These are phyloP conservation scores for Insectozyma bohioensis DNA, from an alignment of 1,139 yeast genomes.

Conservation along the genomic window DNA sequence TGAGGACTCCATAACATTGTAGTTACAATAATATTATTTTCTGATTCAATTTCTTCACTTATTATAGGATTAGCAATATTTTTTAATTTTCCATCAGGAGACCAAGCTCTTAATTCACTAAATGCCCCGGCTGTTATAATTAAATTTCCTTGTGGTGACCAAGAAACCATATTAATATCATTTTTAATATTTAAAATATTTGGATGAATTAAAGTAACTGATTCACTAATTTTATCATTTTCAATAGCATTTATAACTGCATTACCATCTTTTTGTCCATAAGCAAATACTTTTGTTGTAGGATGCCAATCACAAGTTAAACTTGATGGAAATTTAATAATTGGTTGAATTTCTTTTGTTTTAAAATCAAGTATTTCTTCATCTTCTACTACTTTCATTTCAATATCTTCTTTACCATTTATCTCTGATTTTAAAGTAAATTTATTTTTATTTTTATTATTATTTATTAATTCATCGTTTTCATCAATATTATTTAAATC, in stretches of 20 bases:
- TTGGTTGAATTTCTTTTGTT: slow-evolving; percentile 24
- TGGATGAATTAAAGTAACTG: slow-evolving; percentile 38
- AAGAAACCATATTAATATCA: slow-evolving; percentile 47
- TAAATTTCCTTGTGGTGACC: slow-evolving; percentile 64
- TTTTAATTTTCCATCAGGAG: slow-evolving; percentile 60
- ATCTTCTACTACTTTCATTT: slow-evolving; percentile 7
- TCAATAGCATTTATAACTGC: slow-evolving; percentile 38
- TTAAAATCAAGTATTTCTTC: slow-evolving; percentile 16
- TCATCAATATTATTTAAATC: slow-evolving; percentile 16
- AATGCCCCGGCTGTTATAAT: slow-evolving; percentile 57
- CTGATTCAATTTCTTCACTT: slow-evolving; percentile 14
- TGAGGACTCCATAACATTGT: slow-evolving; percentile 35
- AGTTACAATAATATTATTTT: slow-evolving; percentile 17
- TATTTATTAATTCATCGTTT: slow-evolving; percentile 5
- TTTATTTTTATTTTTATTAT: slow-evolving; percentile 7
- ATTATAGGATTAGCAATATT: slow-evolving; percentile 42
- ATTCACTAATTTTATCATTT: slow-evolving; percentile 30
- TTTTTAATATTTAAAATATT: slow-evolving; percentile 20
- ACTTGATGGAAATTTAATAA: slow-evolving; percentile 26
- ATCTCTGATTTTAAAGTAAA: slow-evolving; percentile 21
- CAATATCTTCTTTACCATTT: slow-evolving; percentile 17
- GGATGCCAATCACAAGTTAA: slow-evolving; percentile 44
- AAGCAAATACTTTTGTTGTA: slow-evolving; percentile 35
- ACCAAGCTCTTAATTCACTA: slow-evolving; percentile 73
- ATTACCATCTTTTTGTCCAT: slow-evolving; percentile 33